Conservation (phyloP, 257 asterid species). For the Petrea volubilis region DNA sequence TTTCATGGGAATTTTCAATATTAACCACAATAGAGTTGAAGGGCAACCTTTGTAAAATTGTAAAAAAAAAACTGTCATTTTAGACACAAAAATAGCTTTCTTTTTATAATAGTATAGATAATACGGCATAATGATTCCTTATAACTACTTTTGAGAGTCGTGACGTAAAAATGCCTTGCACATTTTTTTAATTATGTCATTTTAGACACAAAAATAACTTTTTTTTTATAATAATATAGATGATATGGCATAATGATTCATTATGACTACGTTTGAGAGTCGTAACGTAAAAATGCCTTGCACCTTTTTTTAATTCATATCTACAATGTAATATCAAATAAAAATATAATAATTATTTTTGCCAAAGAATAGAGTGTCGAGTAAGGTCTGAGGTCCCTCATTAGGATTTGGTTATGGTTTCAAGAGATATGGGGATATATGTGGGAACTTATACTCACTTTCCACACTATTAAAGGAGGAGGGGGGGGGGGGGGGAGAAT, state of each 20-base stretch:
- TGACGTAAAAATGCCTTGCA: not conserved
- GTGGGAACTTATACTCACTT: constrained; percentile 13
- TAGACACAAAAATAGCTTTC: no score
- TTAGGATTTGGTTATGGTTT: constrained; percentile 26
- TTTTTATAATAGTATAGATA: no score
- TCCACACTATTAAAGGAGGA: constrained; percentile 26
- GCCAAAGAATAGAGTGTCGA: not conserved
- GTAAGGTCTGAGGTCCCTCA: not conserved
- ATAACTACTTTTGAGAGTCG: not conserved
- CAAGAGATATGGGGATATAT: constrained; percentile 9
- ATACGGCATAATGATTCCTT: no score
- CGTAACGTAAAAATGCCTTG: not conserved
- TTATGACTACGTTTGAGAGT: not conserved
- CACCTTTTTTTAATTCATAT: not conserved
- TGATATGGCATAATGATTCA: not conserved
- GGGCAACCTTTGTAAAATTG: no score
- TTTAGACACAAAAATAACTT: no score
- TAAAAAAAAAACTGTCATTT: no score
- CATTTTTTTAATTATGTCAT: no score
- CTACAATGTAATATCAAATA: not conserved
- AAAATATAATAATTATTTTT: not conserved
- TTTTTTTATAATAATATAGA: no score
- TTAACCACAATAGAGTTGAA: no score
- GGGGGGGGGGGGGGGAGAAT: not conserved
- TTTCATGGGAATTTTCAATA: no score